Conservation (phyloP, 768 basidiomycete genomes). For the Tricholoma sp. region DNA sequence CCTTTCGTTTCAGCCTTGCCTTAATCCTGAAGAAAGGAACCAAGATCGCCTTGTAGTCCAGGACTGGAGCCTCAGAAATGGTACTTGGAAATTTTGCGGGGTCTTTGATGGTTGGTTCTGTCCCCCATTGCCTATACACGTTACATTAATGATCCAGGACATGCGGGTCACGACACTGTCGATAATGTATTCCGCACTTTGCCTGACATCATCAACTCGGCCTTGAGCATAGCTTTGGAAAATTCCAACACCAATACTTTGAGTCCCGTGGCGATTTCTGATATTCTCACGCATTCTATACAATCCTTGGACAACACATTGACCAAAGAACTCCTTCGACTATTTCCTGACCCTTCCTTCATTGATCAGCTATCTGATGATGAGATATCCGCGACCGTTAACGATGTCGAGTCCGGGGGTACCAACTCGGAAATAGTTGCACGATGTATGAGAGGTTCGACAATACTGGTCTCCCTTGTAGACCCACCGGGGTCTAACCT, state of each 20-base stretch:
- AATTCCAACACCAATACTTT: background rate
- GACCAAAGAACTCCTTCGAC: slow-evolving; percentile 28
- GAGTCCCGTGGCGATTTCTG: slow-evolving; percentile 19
- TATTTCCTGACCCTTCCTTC: slow-evolving; percentile 36
- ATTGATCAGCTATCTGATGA: slow-evolving; percentile 31
- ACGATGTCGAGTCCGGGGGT: slow-evolving; percentile 29
- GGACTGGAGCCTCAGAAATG: slow-evolving; percentile 33
- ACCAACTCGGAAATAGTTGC: slow-evolving; percentile 30
- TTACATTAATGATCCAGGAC: slow-evolving; percentile 24
- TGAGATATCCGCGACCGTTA: slow-evolving; percentile 35
- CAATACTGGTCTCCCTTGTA: slow-evolving; percentile 42
- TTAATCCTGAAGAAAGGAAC: slow-evolving; percentile 30
- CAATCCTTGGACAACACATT: slow-evolving; percentile 33
- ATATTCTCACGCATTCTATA: slow-evolving; percentile 31
- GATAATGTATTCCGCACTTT: slow-evolving; percentile 31
- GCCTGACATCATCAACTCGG: slow-evolving; percentile 26
- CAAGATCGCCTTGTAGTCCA: slow-evolving; percentile 44
- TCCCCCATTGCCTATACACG: background rate
- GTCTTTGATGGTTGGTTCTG: slow-evolving; percentile 41
- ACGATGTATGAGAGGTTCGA: slow-evolving; percentile 48
- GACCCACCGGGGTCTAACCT: slow-evolving; percentile 38
- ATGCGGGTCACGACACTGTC: slow-evolving; percentile 44
- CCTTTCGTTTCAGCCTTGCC: slow-evolving; percentile 44
- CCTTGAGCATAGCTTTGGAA: slow-evolving; percentile 17
- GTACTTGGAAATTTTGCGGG: slow-evolving; percentile 40